Evolutionary conservation across 2,329 filamentous ascomycete species (phyloP), one percentile per base, ranked within the genome.

Genomic region (Myriangium duriaei): DNA sequence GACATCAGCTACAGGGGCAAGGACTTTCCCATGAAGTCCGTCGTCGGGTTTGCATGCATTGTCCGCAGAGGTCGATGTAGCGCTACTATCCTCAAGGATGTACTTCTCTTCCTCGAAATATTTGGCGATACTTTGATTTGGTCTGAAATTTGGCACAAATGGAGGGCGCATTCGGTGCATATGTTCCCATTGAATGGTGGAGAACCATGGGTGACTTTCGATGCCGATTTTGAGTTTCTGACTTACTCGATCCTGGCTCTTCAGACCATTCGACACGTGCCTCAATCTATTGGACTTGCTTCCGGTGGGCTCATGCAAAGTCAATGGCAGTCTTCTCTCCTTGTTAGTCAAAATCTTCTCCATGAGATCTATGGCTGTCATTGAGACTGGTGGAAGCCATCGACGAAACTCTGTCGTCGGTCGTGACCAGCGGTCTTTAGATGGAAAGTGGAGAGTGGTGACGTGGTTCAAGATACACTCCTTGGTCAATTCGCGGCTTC

Each of bases 41-140:
- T 7, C n/a, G 7, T 7, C 21, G 7, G n/a, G n/a, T 7, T 26
- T 26, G n/a, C 7, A n/a, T 7, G 7, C 21, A 26, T 7, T 6
- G 43, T 46, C 29, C 32, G 13, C 36, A 9, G 28, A 29, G 11
- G n/a, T 16, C 4, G 21, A 13, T 6, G 21, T 11, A 9, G 5
- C 30, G 14, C 29, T 30, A 21, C 36, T 39, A 12, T 51, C 48
- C n/a, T 51, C 55, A 12, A 67, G 49, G 36, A 88, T 74, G 17
- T 79, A 68, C 29, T 82, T 76, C 46, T 85, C 82, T 34, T 86
- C 79, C 42, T 94, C 83, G 52, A 96, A 96, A 55, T 94, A 96
- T 50, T 81, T 83, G 1, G 86, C 91, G 53, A 69, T 64, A 11
- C 56, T 51, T 43, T 68, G 64, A 15, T 57, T 55, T 26, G 59